Conservation (phyloP, 83 land plant genomes). For the Picea abies region DNA sequence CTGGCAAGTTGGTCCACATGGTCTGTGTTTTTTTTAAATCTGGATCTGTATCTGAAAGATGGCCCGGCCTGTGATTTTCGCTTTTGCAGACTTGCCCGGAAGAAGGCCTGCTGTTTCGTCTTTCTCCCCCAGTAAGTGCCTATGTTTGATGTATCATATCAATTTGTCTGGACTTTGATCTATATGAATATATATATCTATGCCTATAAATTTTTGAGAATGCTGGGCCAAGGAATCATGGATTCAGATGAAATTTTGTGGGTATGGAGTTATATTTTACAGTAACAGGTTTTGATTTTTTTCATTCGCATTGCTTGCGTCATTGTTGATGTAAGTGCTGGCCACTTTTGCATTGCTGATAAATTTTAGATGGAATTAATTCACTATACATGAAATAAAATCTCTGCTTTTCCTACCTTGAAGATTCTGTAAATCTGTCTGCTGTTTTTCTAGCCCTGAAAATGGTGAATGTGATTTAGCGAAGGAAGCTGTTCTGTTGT, state of each 20-base stretch:
- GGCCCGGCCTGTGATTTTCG: not conserved
- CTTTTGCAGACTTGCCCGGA: slow-evolving; percentile 6
- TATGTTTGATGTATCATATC: slow-evolving; percentile 17
- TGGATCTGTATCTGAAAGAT: not conserved
- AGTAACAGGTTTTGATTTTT: too few species aligned
- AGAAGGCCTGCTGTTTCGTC: not conserved
- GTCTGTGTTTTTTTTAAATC: not conserved
- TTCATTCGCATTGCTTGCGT: too few species aligned
- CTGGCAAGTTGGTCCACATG: slow-evolving; percentile 4
- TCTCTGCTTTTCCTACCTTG: too few species aligned
- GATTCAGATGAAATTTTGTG: not conserved
- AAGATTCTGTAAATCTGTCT: too few species aligned
- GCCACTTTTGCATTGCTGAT: too few species aligned
- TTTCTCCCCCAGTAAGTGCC: slow-evolving; percentile 8
- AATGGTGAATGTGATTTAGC: too few species aligned
- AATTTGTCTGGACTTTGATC: slow-evolving; percentile 13
- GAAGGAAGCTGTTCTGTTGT: too few species aligned
- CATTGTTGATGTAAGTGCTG: too few species aligned
- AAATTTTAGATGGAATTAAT: too few species aligned
- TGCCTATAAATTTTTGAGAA: not conserved
- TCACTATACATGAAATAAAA: too few species aligned
- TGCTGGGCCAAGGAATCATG: not conserved
- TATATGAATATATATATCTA: not conserved
- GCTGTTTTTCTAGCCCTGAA: too few species aligned
- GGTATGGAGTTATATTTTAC: too few species aligned